phyloP scores from a whole-genome alignment of 805 yeast species.

The Myxozyma lipomycoides region DNA sequence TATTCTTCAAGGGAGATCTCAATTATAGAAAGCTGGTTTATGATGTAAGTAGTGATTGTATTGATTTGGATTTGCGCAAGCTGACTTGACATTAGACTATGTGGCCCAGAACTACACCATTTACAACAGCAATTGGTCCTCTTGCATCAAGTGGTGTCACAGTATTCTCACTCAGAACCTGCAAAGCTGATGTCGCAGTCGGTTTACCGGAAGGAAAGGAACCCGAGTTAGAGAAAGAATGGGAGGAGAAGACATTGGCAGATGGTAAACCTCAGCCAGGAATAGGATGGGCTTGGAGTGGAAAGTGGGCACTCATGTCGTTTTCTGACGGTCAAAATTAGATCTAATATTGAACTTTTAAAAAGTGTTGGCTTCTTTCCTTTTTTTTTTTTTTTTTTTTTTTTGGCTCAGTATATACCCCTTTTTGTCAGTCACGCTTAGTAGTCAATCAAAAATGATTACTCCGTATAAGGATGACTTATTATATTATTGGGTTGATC shows the following conservation, averaged over 20 bases:
- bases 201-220: slow-evolving; percentile 73
- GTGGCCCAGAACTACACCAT: slow-evolving; percentile 83
- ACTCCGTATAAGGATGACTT: slow-evolving; percentile 26
- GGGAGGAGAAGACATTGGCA: slow-evolving; percentile 58
- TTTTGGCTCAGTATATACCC: background rate
- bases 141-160: slow-evolving; percentile 62
- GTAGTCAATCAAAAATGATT: slow-evolving; percentile 6
- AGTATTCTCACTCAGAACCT: slow-evolving; percentile 76
- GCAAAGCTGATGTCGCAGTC: slow-evolving; percentile 93
- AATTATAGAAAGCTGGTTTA: slow-evolving; percentile 92
- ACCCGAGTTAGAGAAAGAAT: slow-evolving; percentile 58
- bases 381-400: too few relatives aligned
- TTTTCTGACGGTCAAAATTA: slow-evolving; percentile 45
- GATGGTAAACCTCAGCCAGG: slow-evolving; percentile 35
- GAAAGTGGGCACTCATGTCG: slow-evolving; percentile 90
- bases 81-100: slow-evolving; percentile 40
- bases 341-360: too few relatives aligned
- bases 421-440: slow-evolving; percentile 6
- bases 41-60: slow-evolving; percentile 53
- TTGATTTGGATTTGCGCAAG: background rate
- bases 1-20: slow-evolving; percentile 90
- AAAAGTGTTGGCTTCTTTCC: background rate
- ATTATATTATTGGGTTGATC: slow-evolving; percentile 14
- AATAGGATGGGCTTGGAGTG: slow-evolving; percentile 71
- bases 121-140: slow-evolving; percentile 62